Evolutionary conservation across 2,329 filamentous ascomycete genomes (phyloP), one percentile per base, ranked within the genome.

Genomic region (Colletotrichum chrysophilum): DNA sequence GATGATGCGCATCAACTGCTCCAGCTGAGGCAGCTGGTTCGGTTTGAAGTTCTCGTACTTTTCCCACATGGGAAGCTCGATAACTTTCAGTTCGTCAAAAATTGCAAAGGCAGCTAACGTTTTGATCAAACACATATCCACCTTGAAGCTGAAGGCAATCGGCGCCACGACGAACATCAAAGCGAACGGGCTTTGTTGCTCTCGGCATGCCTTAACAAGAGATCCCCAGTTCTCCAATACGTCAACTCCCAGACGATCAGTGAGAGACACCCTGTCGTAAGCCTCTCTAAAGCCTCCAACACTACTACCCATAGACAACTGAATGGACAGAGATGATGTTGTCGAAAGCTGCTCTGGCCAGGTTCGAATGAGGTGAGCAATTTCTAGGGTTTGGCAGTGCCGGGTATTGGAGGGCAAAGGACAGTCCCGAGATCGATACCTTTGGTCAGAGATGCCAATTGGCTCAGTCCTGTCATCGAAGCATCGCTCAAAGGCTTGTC

Each of bases 101-200:
- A 87, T 77, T 1, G 83, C 82, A 78, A 88, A 91, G 0, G 88
- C 85, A 7, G 87, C 81, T 2, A 92, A 78, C 0, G 85, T 81
- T 56, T 84, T 82, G 2, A 91, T 61, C 0, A 88, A 60, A 1
- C 80, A 77, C 79, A 88, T 84, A n/a, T 88, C 80, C 1, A 81
- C 80, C 32, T 82, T 77, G 1, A 79, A 30, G 0, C 82, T 79
- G 74, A 87, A 91, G 0, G 86, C 83, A n/a, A 91, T 79, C 0
- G 84, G 78, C 1, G 83, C 85, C 12, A 90, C 81, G 0, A 87
- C 74, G 68, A 90, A 90, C 81, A 88, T 88, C 18, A 90, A 77
- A 3, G 67, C 77, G 66, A 84, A 86, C 13, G 74, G 78, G 26
- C 85, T 81, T 13, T 80, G 32, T 1, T 67, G 79, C 1, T 78